Evolutionary conservation across 306 rosid genomes (phyloP), one percentile per base, ranked within the genome.

Genomic region (Alnus glutinosa): DNA sequence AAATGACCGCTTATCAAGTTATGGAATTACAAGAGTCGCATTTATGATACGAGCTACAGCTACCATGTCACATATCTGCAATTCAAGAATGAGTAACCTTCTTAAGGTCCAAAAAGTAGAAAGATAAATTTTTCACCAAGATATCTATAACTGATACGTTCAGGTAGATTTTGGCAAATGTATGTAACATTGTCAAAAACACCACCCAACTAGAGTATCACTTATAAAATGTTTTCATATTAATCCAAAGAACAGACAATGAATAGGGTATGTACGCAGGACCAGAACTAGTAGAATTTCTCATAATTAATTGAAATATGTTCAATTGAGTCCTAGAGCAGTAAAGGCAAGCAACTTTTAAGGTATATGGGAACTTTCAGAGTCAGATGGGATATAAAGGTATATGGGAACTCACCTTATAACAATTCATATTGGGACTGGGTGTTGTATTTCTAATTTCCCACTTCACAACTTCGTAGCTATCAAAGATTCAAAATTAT

Each of bases 11-110:
- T 91, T 95, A 85, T 95, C 98, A 77, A 95, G 98, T 54, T 91
- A 92, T 32, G 98, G 98, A 82, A 92, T 87, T n/a, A 93, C 94
- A 69, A 95, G 98, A 78, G 98, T 91, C 12, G 98, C 98, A 66
- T 95, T 90, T 86, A 95, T 89, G 72, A 95, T 86, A 55, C 90
- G 95, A 73, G 98, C 94, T 83, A 95, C 89, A 67, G 97, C 98
- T 55, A 95, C 98, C 98, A 95, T 95, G 83, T 95, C 97, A 77
- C 98, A 95, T 85, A 95, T 95, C 98, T 95, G 91, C 83, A 85
- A 71, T 48, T 47, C 73, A 79, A 73, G 77, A 34, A 85, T 64
- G 68, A 79, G 73, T 36, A 47, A 44, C 71, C 12, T 30, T 34
- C 59, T 71, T 88, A 62, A 86, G 78, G 72, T 83, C 76, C 57